Evolutionary conservation across 169 alveolate genomes (phyloP), one percentile per base, ranked within the genome.

Genomic region (Eimeria praecox): DNA sequence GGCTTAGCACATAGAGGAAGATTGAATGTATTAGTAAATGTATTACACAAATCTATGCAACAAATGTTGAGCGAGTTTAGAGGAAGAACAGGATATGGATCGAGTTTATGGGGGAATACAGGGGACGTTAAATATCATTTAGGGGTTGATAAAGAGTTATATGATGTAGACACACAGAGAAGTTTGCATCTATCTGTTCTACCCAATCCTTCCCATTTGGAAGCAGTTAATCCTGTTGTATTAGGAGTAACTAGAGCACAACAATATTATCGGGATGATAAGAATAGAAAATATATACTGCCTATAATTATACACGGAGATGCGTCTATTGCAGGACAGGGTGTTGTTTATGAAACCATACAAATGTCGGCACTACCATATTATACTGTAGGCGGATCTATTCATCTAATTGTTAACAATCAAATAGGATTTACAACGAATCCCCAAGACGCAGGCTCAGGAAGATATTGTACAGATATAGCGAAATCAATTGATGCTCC

Each of bases 1-100:
- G 99, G 99, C 46, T 99, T 99, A 99, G 98, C 99, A n/a, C 99
- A 99, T 96, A 97, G 99, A 87, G 99, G 99, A 42, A 96, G 99
- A 90, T 96, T 99, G 78, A 98, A 98, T 92, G 98, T 98, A 20
- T 96, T 99, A 35, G 98, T 98, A 89, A 98, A 98, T 95, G 98
- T 99, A 2, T 92, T 99, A 95, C 97, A 98, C 73, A 98, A 98
- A 80, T 99, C 99, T 42, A 95, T 98, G 40, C 98, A 98, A 59
- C 98, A 98, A 80, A 97, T 98, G 97, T 98, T 99, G 96, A 98
- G 98, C n/a, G 98, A 98, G 94, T 98, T 98, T 69, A 90, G 85
- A 90, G 99, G 98, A 6, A 95, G 94, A 54, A 97, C 97, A 27
- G 96, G 98, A 38, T 97, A 97, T 64, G 97, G 97, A 12, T 95